Percentiles rank a stretch among this genome's conserved stretches.
These are phyloP conservation scores for Isatis tinctoria DNA, from an alignment of 345 rosid species.

Conservation along the genomic window DNA sequence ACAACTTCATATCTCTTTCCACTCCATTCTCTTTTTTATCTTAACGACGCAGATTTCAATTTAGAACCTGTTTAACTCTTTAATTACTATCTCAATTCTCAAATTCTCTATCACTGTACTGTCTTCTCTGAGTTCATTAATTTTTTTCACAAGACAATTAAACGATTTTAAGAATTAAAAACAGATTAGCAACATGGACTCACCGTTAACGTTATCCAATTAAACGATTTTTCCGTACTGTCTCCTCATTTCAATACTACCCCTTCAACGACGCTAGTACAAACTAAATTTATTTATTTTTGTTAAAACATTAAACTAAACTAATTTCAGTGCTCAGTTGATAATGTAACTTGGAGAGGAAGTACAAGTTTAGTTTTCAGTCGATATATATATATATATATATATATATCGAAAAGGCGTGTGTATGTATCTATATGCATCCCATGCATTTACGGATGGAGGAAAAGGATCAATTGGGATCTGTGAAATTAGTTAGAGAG, in stretches of 20 bases:
- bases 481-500: constrained; percentile 26
- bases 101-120: neutral
- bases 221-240: neutral
- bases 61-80: neutral
- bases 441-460: constrained; percentile 11
- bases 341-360: neutral
- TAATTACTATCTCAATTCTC: neutral
- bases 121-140: neutral
- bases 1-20: constrained; percentile 3
- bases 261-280: neutral
- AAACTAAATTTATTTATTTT: neutral
- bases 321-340: too few relatives aligned
- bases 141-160: neutral
- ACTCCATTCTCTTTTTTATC: neutral
- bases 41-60: neutral
- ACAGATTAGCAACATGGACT: neutral
- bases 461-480: constrained; percentile 31
- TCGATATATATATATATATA: neutral
- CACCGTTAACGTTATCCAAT: too few relatives aligned
- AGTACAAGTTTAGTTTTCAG: neutral
- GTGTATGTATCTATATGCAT: neutral
- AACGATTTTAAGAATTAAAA: neutral
- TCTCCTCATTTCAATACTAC: neutral
- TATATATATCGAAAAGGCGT: neutral
- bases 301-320: neutral